A percentile compares a stretch with the other conserved stretches of the same genome.
These are phyloP conservation scores for Withania somnifera DNA, from an alignment of 305 asterid genomes.

Conservation along the genomic window DNA sequence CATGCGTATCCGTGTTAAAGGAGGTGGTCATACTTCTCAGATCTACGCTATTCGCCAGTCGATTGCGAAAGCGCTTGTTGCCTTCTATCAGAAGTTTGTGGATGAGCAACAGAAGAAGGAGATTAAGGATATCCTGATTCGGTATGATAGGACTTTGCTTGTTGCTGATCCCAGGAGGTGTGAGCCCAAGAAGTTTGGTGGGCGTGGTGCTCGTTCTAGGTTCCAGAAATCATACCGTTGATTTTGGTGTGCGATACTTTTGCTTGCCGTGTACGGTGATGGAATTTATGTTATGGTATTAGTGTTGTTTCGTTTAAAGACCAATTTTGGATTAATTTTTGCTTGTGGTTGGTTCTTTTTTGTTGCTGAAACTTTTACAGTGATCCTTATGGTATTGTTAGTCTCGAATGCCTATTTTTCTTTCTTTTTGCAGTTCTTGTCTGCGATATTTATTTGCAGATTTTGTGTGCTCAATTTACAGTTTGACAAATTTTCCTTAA, in stretches of 20 bases:
- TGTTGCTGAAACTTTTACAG: background rate
- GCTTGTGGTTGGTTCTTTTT: background rate
- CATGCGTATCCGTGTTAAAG: slow-evolving; percentile 12
- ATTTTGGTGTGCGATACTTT: background rate
- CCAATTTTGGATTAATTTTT: background rate
- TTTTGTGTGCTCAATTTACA: background rate
- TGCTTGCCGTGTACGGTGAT: background rate
- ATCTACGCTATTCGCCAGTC: slow-evolving; percentile 11
- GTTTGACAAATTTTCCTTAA: too few relatives aligned
- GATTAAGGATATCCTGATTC: slow-evolving; percentile 6
- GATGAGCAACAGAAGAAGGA: slow-evolving; percentile 6
- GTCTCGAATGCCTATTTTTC: background rate
- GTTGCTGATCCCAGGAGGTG: slow-evolving; percentile 9
- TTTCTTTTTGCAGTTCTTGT: background rate
- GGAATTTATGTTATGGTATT: background rate
- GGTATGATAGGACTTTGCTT: slow-evolving; percentile 5
- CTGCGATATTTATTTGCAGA: background rate
- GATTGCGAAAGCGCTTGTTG: background rate
- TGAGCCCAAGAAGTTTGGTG: slow-evolving; percentile 8
- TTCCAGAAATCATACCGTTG: slow-evolving; percentile 12
- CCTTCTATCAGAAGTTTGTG: slow-evolving; percentile 3
- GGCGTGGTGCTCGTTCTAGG: slow-evolving; percentile 7
- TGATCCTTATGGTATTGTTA: background rate
- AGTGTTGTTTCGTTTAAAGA: background rate
- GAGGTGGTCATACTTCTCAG: slow-evolving; percentile 13